Conservation (phyloP, 257 asterid species). For the Galeopsis tetrahit region DNA sequence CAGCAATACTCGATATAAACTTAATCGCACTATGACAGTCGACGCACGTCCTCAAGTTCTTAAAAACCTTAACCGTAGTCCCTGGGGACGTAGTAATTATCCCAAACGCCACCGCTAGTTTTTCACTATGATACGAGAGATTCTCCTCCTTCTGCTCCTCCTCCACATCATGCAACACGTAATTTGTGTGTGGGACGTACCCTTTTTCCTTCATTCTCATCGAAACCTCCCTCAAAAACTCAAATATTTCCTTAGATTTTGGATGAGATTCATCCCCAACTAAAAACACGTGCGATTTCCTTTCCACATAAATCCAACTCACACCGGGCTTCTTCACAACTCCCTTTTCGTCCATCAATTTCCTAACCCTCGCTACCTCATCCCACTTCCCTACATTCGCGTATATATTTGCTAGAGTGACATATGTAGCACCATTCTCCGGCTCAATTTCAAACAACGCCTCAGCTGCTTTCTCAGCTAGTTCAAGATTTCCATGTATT, state of each 20-base stretch:
- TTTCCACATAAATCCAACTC: slow-evolving; percentile 65
- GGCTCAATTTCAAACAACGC: slow-evolving; percentile 65
- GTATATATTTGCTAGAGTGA: slow-evolving; percentile 70
- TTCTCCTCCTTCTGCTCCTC: slow-evolving; percentile 79
- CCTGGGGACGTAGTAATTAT: slow-evolving; percentile 57
- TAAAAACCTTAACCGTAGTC: slow-evolving; percentile 68
- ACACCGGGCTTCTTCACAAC: slow-evolving; percentile 72
- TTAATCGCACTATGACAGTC: slow-evolving; percentile 81
- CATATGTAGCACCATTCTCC: slow-evolving; percentile 74
- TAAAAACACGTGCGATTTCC: slow-evolving; percentile 53
- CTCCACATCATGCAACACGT: slow-evolving; percentile 77
- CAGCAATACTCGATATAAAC: slow-evolving; percentile 59
- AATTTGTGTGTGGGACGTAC: slow-evolving; percentile 59
- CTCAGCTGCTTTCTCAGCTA: slow-evolving; percentile 59
- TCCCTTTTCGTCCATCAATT: slow-evolving; percentile 63
- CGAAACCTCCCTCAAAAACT: slow-evolving; percentile 51
- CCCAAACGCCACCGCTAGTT: slow-evolving; percentile 77
- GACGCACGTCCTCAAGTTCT: slow-evolving; percentile 78
- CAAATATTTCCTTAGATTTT: slow-evolving; percentile 48
- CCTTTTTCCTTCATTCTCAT: slow-evolving; percentile 79
- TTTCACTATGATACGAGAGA: slow-evolving; percentile 68
- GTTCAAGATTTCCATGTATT: slow-evolving; percentile 66
- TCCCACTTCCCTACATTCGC: slow-evolving; percentile 69
- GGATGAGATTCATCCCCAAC: slow-evolving; percentile 68
- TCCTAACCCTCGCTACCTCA: slow-evolving; percentile 64